phyloP scores from a whole-genome alignment of 1,139 yeast species.

The Diutina rugosa region DNA sequence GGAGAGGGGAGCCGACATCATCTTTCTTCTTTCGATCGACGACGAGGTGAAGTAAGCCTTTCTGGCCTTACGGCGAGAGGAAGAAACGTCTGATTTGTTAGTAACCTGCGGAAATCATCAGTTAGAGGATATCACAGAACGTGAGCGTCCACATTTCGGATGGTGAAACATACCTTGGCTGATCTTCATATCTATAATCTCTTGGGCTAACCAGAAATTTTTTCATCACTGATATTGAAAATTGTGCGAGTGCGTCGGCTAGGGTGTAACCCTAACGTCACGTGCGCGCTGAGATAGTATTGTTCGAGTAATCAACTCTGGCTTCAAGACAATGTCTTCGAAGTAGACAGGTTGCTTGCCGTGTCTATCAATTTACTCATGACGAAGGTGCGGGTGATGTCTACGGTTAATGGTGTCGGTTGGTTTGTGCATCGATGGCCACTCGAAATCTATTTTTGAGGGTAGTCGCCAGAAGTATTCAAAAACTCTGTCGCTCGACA shows the following conservation, averaged over 20 bases:
- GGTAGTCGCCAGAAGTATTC: too few relatives aligned
- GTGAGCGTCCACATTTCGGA: not conserved
- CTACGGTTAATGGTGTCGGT: too few relatives aligned
- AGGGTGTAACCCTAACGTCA: conserved; percentile 1
- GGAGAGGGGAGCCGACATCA: conserved; percentile 98
- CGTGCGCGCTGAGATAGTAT: not conserved
- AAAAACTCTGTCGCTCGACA: too few relatives aligned
- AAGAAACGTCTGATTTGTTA: conserved; percentile 75
- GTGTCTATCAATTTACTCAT: too few relatives aligned
- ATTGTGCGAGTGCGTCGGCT: not conserved
- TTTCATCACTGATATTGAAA: not conserved
- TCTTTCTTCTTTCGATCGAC: conserved; percentile 87
- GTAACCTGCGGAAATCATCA: conserved; percentile 10
- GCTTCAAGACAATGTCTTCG: not conserved
- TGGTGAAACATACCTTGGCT: conserved; percentile 35
- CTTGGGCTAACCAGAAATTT: conserved; percentile 3
- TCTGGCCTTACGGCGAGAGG: conserved; percentile 99
- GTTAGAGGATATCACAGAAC: not conserved
- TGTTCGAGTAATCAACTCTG: not conserved
- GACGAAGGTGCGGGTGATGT: too few relatives aligned
- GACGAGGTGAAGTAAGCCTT: conserved; percentile 99
- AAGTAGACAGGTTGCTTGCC: too few relatives aligned
- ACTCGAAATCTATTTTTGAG: too few relatives aligned
- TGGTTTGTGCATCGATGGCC: too few relatives aligned
- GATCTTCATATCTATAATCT: conserved; percentile 41